Conservation (phyloP, 768 basidiomycete genomes). For the Rickenella mellea region DNA sequence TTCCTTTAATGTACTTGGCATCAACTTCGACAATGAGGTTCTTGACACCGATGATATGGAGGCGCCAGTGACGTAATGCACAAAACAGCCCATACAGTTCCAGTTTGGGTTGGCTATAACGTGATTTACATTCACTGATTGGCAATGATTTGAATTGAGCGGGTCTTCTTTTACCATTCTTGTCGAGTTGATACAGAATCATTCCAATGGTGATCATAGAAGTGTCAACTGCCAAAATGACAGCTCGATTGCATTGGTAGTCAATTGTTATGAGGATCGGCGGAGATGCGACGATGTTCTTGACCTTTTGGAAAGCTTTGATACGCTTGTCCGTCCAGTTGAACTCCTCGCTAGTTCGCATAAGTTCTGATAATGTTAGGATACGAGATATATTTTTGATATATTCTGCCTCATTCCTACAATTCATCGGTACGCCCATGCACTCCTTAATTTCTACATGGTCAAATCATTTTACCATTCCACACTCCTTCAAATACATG, state of each 20-base stretch:
- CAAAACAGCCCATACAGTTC: conserved; percentile 18
- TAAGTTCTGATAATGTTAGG: no score
- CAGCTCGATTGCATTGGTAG: conserved; percentile 15
- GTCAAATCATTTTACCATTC: no score
- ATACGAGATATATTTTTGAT: no score
- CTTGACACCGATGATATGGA: conserved; percentile 20
- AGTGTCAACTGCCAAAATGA: conserved; percentile 29
- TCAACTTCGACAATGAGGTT: conserved; percentile 27
- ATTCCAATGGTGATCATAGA: conserved; percentile 25
- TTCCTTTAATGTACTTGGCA: conserved; percentile 31
- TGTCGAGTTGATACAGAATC: conserved; percentile 24
- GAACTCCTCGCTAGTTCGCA: conserved; percentile 14
- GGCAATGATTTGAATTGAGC: conserved; percentile 25
- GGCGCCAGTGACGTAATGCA: conserved; percentile 9
- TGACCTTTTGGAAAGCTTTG: conserved; percentile 18
- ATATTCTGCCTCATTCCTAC: no score
- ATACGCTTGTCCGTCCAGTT: conserved; percentile 20
- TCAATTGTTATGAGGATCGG: conserved; percentile 24
- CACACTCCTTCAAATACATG: no score
- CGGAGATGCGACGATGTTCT: conserved; percentile 13
- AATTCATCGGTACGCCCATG: no score
- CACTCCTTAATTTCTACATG: no score
- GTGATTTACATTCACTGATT: conserved; percentile 17
- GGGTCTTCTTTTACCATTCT: conserved; percentile 10
- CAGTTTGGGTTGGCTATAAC: conserved; percentile 18